Evolutionary conservation across 306 rosid species (phyloP), one percentile per base, ranked within the genome.

Genomic region (Canavalia gladiata): DNA sequence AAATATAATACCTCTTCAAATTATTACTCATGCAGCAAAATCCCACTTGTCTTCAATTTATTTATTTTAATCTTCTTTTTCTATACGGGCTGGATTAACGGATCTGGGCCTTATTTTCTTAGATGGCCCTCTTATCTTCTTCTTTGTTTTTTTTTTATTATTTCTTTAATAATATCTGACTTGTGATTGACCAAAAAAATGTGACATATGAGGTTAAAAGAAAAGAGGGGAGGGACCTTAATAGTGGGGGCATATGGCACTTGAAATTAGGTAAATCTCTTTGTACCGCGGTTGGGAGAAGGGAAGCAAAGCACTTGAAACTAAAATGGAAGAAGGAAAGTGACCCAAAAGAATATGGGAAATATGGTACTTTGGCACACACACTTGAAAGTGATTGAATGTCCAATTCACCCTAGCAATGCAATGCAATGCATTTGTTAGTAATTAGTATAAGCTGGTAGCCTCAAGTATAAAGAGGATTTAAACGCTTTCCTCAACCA

Each of bases 331-430:
- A 51, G 59, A 51, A 74, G 75, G 87, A 79, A 80, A 79, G 82
- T 84, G 87, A 80, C 84, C 63, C 60, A 68, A 43, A 79, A 80
- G 57, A 75, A 74, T 41, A 59, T 39, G 45, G 34, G 33, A 65
- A 78, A 73, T 77, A 65, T 66, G 80, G 71, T 71, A 77, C 80
- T 73, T 54, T 1, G 64, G 52, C 66, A 46, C 76, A 41, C 76
- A 41, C 29, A 29, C 6, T 39, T 58, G 84, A 84, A 74, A 84
- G 71, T 62, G 87, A 79, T 51, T 42, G 84, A 25, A 67, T 49
- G 37, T 49, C 69, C 74, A 49, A 68, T 50, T 68, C 39, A 68
- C 47, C 74, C 82, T 75, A 68, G 33, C 1, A 9, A 59, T 80
- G 72, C 54, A 60, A 18, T 18, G 25, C 25, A 18, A 18, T 18